Percentiles rank a stretch among this genome's conserved stretches.
These are phyloP conservation scores for Podospora pseudocomata DNA, from an alignment of 495 filamentous ascomycete species.

Conservation along the genomic window DNA sequence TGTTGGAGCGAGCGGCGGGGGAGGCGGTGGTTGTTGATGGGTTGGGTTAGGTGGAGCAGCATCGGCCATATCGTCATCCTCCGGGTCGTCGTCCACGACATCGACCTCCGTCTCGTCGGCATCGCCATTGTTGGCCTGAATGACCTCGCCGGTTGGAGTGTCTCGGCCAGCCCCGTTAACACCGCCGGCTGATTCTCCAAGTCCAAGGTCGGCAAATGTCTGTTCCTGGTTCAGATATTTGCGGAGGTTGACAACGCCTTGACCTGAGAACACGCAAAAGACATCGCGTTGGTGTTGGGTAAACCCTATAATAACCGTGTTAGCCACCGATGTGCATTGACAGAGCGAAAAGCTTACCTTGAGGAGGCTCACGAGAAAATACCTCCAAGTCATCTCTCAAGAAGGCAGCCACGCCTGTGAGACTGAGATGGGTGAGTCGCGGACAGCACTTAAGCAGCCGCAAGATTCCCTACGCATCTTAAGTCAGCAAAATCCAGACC, in stretches of 20 bases:
- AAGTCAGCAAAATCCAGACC: constrained; percentile 19
- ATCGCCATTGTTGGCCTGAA: constrained; percentile 12
- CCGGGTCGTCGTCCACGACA: constrained; percentile 14
- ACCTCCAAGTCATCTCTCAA: constrained; percentile 69
- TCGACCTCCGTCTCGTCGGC: constrained; percentile 18
- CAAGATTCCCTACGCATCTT: constrained; percentile 74
- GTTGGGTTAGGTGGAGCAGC: neutral
- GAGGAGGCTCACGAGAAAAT: constrained; percentile 83
- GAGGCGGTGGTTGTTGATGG: neutral
- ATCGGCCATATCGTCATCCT: neutral
- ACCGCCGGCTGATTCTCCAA: neutral
- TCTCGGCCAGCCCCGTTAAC: constrained; percentile 6
- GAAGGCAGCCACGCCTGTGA: constrained; percentile 90
- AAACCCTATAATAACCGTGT: constrained; percentile 62
- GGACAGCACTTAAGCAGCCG: constrained; percentile 86
- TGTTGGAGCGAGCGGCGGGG: neutral
- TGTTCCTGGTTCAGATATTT: constrained; percentile 59
- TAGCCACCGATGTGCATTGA: constrained; percentile 19
- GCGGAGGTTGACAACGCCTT: constrained; percentile 74
- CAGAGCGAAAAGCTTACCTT: constrained; percentile 43
- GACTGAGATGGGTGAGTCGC: constrained; percentile 86
- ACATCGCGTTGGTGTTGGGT: constrained; percentile 91
- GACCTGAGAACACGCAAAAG: constrained; percentile 95
- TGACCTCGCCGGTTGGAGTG: constrained; percentile 3
- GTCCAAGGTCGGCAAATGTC: constrained; percentile 26